Conservation (phyloP, 2,329 filamentous ascomycete genomes). For the Aspergillus sp. region DNA sequence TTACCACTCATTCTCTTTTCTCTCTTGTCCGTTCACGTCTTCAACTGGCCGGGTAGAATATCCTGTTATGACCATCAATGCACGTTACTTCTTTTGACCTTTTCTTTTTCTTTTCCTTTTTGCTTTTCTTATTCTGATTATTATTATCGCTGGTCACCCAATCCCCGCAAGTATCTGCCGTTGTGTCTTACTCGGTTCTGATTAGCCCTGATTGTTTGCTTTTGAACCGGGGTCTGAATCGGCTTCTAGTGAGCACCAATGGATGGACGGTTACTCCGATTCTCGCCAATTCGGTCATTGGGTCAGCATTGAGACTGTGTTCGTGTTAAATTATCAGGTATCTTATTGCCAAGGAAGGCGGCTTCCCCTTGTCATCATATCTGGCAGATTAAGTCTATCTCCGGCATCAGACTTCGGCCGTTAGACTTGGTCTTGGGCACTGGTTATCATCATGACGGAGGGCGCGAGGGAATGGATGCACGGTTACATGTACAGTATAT, state of each 20-base stretch:
- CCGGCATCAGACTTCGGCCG: background rate
- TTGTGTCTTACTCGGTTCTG: background rate
- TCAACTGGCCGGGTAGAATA: background rate
- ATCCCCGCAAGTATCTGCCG: background rate
- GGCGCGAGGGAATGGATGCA: background rate
- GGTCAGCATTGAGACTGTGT: background rate
- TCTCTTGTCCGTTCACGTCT: background rate
- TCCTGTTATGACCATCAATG: background rate
- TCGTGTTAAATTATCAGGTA: background rate
- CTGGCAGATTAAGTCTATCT: background rate
- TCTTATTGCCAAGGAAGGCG: background rate
- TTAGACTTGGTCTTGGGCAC: background rate
- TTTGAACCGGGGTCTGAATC: background rate
- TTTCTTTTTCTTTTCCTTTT: constrained; percentile 1
- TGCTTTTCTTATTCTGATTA: background rate
- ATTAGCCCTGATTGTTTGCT: constrained; percentile 3
- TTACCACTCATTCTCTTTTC: background rate
- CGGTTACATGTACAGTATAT: background rate
- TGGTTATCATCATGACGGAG: background rate
- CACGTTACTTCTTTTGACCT: background rate
- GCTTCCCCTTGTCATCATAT: constrained; percentile 1
- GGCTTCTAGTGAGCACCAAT: background rate
- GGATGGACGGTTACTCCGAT: background rate
- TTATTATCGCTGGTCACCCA: background rate
- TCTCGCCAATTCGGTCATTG: constrained; percentile 4